Evolutionary conservation across 2,329 filamentous ascomycete species (phyloP), one percentile per base, ranked within the genome.

Genomic region (Metarhizium rileyi): DNA sequence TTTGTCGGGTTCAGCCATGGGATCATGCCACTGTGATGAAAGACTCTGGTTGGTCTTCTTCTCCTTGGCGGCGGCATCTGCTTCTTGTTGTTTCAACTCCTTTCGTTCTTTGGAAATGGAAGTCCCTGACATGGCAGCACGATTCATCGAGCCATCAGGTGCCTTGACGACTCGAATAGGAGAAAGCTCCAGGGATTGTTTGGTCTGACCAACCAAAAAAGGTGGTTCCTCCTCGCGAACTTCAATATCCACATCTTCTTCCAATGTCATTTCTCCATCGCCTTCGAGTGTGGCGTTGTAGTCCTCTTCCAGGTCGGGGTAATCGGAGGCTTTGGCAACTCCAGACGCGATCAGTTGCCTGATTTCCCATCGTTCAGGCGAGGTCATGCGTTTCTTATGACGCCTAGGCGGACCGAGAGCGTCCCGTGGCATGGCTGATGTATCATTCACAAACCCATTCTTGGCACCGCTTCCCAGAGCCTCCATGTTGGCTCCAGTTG

Each of bases 101-200:
- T 89, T 84, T 47, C 93, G 78, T 63, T 98, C 93, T 64, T 93
- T 95, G 4, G 91, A 87, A 14, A 98, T 70, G 4, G 83, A 78
- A 16, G 91, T 90, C 42, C 93, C 91, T 8, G 90, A 84, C 87
- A 97, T 95, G 16, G 94, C 94, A 44, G 94, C 89, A 61, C 93
- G 80, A 64, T 98, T 98, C 67, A 98, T 83, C 4, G 91, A 97
- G n/a, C 93, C 93, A 66, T 98, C 93, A 0, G 93, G 94, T 1
- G 93, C 93, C 68, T 97, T 97, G 59, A 98, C 88, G 22, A 98
- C 90, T 55, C 94, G 80, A 53, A 98, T 98, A 0, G 93, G 93
- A 2, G 90, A 96, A 4, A 98, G 71, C 61, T 98, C 93, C 8
- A 98, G 75, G 9, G 90, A 95, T 63, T 95, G 90, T 63, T 96